Percentiles rank a stretch among this genome's conserved stretches.
Evolutionary conservation across 495 filamentous ascomycete genomes (phyloP).

Genomic region (Trichoderma virens): DNA sequence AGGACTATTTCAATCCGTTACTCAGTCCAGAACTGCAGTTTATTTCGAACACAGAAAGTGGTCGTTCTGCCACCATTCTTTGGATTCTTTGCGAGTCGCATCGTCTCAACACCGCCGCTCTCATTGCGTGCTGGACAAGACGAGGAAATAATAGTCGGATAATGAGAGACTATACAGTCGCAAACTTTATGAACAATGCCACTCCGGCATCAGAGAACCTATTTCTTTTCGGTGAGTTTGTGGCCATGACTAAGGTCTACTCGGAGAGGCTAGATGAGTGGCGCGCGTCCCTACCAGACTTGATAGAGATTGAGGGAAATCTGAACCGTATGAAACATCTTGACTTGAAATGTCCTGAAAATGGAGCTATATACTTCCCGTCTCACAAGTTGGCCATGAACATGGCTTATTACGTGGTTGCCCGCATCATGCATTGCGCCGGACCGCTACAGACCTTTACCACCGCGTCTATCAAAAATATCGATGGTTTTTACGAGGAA

Average conservation of each 20-base stretch:
- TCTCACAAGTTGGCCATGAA: slow-evolving; percentile 25
- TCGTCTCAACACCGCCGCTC: slow-evolving; percentile 17
- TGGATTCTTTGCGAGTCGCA: slow-evolving; percentile 28
- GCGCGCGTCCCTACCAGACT: not conserved
- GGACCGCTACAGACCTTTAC: slow-evolving; percentile 9
- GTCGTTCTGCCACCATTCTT: slow-evolving; percentile 13
- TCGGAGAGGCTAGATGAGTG: not conserved
- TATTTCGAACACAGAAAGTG: not conserved
- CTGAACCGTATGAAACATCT: not conserved
- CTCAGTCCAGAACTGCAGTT: not conserved
- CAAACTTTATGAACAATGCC: not conserved
- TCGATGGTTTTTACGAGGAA: slow-evolving; percentile 11
- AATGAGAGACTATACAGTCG: not conserved
- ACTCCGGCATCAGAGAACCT: not conserved
- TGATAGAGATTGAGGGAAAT: not conserved
- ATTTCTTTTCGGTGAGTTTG: not conserved
- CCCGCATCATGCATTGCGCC: slow-evolving; percentile 26
- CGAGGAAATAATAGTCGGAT: not conserved
- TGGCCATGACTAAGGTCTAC: not conserved
- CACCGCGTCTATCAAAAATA: not conserved
- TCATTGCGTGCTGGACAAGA: slow-evolving; percentile 17
- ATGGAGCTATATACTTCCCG: slow-evolving; percentile 14
- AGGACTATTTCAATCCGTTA: slow-evolving; percentile 13
- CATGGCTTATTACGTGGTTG: slow-evolving; percentile 23
- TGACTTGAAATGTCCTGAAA: not conserved